These are phyloP conservation scores for Phytophthora boehmeriae DNA, from an alignment of 352 stramenopile genomes.

Conservation along the genomic window DNA sequence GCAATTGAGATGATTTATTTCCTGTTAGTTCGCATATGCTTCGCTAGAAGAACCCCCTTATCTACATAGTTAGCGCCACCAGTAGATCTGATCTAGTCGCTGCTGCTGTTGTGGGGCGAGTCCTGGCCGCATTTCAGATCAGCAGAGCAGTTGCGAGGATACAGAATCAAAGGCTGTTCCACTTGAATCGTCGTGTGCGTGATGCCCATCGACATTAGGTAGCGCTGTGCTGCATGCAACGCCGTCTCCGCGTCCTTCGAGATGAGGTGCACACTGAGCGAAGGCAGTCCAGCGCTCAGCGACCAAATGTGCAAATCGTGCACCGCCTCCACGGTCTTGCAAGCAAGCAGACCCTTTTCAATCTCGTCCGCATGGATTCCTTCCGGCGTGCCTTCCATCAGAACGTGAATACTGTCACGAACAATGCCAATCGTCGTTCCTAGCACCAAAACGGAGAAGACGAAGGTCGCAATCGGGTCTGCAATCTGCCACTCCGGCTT, in stretches of 20 bases:
- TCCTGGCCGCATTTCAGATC: conserved; percentile 81
- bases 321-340: conserved; percentile 90
- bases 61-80: not conserved
- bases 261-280: conserved; percentile 94
- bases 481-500: conserved; percentile 96
- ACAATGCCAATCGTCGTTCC: conserved; percentile 94
- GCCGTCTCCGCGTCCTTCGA: conserved; percentile 69
- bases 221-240: conserved; percentile 74
- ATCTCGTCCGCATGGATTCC: conserved; percentile 90
- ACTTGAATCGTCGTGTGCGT: conserved; percentile 91
- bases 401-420: conserved; percentile 90
- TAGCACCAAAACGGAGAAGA: conserved; percentile 97
- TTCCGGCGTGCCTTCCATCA: conserved; percentile 96
- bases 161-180: conserved; percentile 69
- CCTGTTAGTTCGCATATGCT: not conserved
- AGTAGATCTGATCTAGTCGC: conserved; percentile 16
- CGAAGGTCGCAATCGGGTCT: conserved; percentile 97
- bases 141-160: conserved; percentile 73
- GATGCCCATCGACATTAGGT: conserved; percentile 78
- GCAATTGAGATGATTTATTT: not conserved
- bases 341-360: conserved; percentile 69
- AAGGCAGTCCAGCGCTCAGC: conserved; percentile 90
- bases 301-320: conserved; percentile 99
- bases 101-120: conserved; percentile 64
- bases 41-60: not conserved